Base-by-base conservation (phyloP, 306 rosid species). In the Alnus glutinosa region DNA sequence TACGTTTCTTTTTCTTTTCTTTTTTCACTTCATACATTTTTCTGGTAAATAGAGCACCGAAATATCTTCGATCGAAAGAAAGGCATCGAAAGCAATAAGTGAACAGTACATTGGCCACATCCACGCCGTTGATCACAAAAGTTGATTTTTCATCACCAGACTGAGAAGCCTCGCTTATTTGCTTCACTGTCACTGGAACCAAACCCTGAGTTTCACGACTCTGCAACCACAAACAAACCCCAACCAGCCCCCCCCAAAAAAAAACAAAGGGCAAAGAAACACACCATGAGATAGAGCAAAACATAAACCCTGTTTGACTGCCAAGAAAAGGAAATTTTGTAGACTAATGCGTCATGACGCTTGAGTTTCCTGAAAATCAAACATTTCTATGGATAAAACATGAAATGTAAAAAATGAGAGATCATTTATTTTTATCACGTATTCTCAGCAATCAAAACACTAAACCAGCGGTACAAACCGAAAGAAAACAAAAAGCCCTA, bases 171-270 rank as follows among this genome's bases (percentile, higher is more conserved):
- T 93, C 97, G 19, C 97, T 90, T 11, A 96, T 88, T 90, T 91
- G 94, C 89, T 96, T 96, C 80, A 91, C 96, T 5, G 98, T 93
- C 83, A 91, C 90, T 8, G 98, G 99, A 85, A 91, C 73, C 84
- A 93, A 68, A 63, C 98, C 98, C 72, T 88, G 94, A 63, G 85
- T 74, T 8, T 89, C 93, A 2, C 97, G 96, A 78, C 81, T 77
- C 97, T 96, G 77, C 76, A 55, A 47, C 16, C 2, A 71, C 7
- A 42, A 32, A 50, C 28, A 23, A 23, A 23, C 28, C 28, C 28
- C 28, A 23, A 23, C 28, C 28, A 9, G 2, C 37, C 37, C 46
- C 46, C 46, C 46, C 46, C 46, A 5, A 42, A 42, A 42, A 42
- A 42, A 34, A 34, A 34, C 2, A 34, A 42, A 42, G 46, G 46